Percentiles rank a stretch among this genome's conserved stretches.
Conservation (phyloP, 495 filamentous ascomycete species). For the Tuber aestivum region DNA sequence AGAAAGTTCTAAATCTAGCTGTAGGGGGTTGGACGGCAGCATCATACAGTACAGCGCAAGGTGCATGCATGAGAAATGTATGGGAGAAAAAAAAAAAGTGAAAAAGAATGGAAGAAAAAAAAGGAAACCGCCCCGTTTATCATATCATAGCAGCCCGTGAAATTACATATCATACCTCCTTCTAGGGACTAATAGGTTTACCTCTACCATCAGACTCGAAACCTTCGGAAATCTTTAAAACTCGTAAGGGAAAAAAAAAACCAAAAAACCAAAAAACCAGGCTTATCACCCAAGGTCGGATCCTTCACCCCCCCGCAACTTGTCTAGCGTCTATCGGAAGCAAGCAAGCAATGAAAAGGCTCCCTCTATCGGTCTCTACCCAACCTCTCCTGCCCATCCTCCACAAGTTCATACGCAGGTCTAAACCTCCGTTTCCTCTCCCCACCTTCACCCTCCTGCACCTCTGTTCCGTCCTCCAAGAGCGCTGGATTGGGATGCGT, state of each 20-base stretch:
- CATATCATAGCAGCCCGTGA: neutral
- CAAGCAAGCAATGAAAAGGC: neutral
- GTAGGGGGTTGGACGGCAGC: neutral
- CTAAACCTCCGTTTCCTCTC: conserved; percentile 51
- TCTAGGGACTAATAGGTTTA: neutral
- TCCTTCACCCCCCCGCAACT: neutral
- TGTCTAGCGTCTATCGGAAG: neutral
- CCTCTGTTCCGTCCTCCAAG: conserved; percentile 2
- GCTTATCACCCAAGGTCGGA: neutral
- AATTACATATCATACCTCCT: neutral
- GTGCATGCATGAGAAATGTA: neutral
- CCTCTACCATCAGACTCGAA: neutral
- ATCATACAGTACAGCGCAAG: neutral
- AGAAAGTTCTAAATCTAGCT: neutral
- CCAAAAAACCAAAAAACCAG: neutral
- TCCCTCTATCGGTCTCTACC: conserved; percentile 58
- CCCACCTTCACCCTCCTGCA: conserved; percentile 44
- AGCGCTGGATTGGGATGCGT: conserved; percentile 83
- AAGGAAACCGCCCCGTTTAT: neutral
- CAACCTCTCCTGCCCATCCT: conserved; percentile 78
- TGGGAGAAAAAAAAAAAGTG: too few relatives aligned
- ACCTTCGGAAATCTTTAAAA: neutral
- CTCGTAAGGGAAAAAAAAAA: neutral
- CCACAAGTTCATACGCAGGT: conserved; percentile 79
- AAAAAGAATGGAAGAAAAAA: neutral